Evolutionary conservation across 495 filamentous ascomycete genomes (phyloP).

Genomic region (Tuber aestivum): DNA sequence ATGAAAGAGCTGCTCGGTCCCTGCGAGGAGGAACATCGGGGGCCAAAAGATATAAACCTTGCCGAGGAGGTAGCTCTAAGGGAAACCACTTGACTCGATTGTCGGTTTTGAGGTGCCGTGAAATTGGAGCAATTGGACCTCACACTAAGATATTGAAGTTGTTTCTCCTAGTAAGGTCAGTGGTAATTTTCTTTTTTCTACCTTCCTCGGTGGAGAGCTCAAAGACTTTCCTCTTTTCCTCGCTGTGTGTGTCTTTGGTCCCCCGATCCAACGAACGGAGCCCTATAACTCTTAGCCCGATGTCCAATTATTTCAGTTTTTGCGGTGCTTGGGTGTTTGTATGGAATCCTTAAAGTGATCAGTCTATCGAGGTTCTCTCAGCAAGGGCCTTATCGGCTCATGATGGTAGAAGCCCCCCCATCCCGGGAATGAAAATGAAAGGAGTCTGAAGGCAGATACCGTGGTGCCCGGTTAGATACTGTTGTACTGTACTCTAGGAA

Average conservation of each 20-base stretch:
- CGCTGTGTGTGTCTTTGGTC: neutral
- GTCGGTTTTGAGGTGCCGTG: neutral
- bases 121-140: neutral
- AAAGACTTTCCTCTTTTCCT: neutral
- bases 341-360: too few species aligned
- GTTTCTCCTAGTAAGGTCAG: neutral
- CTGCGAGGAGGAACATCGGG: neutral
- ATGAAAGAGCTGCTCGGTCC: neutral
- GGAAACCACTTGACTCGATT: neutral
- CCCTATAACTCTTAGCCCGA: neutral
- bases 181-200: neutral
- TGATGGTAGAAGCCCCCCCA: too few species aligned
- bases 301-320: neutral
- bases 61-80: neutral
- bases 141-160: neutral
- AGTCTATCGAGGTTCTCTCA: too few species aligned
- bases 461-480: too few species aligned
- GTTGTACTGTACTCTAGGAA: too few species aligned
- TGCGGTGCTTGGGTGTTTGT: too few species aligned
- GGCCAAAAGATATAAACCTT: neutral
- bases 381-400: too few species aligned
- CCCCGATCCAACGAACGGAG: neutral
- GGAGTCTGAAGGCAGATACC: too few species aligned
- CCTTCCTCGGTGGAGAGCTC: neutral
- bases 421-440: too few species aligned